Conservation (phyloP, 306 rosid species). For the Begonia fuchsioides region DNA sequence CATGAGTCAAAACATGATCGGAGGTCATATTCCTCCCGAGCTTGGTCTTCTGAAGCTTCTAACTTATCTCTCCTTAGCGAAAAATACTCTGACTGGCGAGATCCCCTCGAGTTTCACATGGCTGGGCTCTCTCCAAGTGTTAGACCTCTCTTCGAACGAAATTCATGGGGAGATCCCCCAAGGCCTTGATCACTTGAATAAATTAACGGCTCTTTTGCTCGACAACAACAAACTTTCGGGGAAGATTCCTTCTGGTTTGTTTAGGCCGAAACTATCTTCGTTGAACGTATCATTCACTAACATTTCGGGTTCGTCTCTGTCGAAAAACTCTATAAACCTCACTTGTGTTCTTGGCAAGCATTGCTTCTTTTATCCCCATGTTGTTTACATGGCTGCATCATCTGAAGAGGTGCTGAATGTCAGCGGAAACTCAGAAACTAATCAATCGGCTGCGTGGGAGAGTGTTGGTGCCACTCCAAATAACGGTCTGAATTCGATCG, state of each 20-base stretch:
- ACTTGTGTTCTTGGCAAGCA: constrained; percentile 13
- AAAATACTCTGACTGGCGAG: constrained; percentile 20
- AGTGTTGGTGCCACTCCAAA: not conserved
- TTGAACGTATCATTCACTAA: constrained; percentile 4
- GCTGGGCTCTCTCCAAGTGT: constrained; percentile 16
- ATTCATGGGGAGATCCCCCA: constrained; percentile 23
- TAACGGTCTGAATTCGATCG: constrained; percentile 13
- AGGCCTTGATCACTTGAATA: constrained; percentile 16
- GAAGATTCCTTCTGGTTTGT: constrained; percentile 7
- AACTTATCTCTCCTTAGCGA: constrained; percentile 23
- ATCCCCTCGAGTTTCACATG: constrained; percentile 17
- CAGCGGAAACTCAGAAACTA: no score
- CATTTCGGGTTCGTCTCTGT: constrained; percentile 4
- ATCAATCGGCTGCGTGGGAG: not conserved
- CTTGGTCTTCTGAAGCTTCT: constrained; percentile 18
- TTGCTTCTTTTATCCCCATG: constrained; percentile 16
- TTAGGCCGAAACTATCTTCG: no score
- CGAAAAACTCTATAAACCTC: constrained; percentile 3
- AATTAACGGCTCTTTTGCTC: constrained; percentile 18
- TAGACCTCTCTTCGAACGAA: constrained; percentile 20
- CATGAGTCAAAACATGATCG: constrained; percentile 21
- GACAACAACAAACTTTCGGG: constrained; percentile 15
- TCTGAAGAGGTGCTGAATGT: not conserved
- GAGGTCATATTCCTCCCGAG: constrained; percentile 15
- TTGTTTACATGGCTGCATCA: not conserved